Evolutionary conservation across 2,329 filamentous ascomycete genomes (phyloP), one percentile per base, ranked within the genome.

Genomic region (Diaporthe sp.): DNA sequence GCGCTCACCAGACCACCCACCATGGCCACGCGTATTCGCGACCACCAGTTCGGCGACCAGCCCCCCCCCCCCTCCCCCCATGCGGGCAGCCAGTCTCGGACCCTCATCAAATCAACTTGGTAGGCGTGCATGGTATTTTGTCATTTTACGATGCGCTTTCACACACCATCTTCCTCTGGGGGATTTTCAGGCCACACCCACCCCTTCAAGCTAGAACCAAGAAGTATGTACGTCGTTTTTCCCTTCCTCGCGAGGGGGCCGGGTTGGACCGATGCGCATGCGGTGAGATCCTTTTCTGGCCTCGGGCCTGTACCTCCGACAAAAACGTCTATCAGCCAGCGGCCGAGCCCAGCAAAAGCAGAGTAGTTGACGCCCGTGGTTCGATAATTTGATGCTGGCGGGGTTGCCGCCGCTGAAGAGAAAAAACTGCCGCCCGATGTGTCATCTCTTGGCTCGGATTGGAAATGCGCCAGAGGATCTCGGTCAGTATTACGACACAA

Each of bases 31-130:
- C 61, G 10, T n/a, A 15, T 25, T 4, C 65, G 65, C 65, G 65
- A 68, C 31, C 46, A 31, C 17, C 53, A 13, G 65, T 39, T 53
- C 65, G 65, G 31, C 49, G 31, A 39, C 34, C 42, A 68, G 3
- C 42, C 25, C 10, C n/a, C n/a, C n/a, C n/a, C n/a, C n/a, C n/a
- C n/a, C n/a, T n/a, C n/a, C n/a, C n/a, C 31, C 13, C 28, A 68
- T 68, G 65, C 65, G 31, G 65, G 65, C 65, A 37, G 34, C 65
- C 46, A 53, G 15, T 15, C 28, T 49, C 19, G 62, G 62, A 39
- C 31, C 31, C 34, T 37, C 46, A 31, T 68, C 22, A 31, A 31
- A 22, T 22, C 13, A 22, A 4, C 31, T 25, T 39, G 3, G 4
- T 17, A 51, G 44, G 9, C 42, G 22, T 42, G 31, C 44, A 28